Evolutionary conservation across 73 alveolate genomes (phyloP), one percentile per base, ranked within the genome.

Genomic region (Symbiodinium natans): DNA sequence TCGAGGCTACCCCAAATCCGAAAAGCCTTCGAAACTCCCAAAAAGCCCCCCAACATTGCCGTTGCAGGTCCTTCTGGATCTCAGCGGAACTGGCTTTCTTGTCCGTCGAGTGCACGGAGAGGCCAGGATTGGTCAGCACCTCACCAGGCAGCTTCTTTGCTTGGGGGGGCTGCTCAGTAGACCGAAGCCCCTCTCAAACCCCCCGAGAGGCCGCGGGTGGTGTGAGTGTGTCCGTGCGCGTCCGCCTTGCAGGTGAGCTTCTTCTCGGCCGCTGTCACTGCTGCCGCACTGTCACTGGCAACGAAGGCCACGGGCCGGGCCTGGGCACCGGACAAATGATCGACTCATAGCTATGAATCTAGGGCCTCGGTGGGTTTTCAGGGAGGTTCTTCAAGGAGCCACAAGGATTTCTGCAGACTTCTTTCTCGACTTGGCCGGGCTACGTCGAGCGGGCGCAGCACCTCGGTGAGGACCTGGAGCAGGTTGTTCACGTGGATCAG

Each of bases 401-500:
- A 13, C 21, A 56, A 21, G 75, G 75, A 56, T 21, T 56, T 56
- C 75, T 56, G 75, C 1, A 56, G 17, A 21, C 17, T 2, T 56
- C 27, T 21, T 29, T 29, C 17, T 56, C 75, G 31, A 21, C 83
- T 27, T 29, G 10, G 41, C 9, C 41, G 13, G 27, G 54, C 34
- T 27, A 34, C 86, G 33, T 77, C 54, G 52, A 83, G n/a, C 19
- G 92, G 92, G 27, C 46, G 41, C 77, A 83, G n/a, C 43, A 42
- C 43, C 39, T 42, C 73, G 21, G 41, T 6, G 54, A 83, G 56
- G 39, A 21, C 74, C 31, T 29, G 38, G 46, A 83, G 34, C 92
- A 83, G 29, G 42, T 42, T 13, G 74, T 83, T 83, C 92, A 83
- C 92, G 41, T 83, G 92, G 43, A 8, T 33, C 92, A 83, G n/a